Conservation (phyloP, 2,329 filamentous ascomycete species). For the Gnomoniopsis sp. region DNA sequence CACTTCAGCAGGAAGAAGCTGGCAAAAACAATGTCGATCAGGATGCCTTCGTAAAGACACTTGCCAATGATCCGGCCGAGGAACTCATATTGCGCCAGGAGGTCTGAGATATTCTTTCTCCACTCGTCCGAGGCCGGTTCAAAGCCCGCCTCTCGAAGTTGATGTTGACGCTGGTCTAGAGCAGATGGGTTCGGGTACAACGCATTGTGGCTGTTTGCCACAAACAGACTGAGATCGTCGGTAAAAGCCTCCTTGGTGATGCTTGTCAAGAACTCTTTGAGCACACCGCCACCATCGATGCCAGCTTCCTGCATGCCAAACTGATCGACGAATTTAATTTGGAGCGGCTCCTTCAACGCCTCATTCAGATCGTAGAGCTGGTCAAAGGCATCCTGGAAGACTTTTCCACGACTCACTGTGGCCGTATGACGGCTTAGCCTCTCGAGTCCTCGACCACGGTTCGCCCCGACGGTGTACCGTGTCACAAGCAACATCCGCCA, state of each 20-base stretch:
- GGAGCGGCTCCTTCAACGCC: slow-evolving; percentile 87
- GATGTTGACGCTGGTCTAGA: slow-evolving; percentile 64
- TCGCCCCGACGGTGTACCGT: slow-evolving; percentile 28
- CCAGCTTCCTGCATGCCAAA: slow-evolving; percentile 86
- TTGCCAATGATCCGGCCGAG: slow-evolving; percentile 91
- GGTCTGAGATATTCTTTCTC: slow-evolving; percentile 52
- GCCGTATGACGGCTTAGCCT: slow-evolving; percentile 65
- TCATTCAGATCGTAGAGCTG: slow-evolving; percentile 81
- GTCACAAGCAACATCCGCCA: slow-evolving; percentile 64
- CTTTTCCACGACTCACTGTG: slow-evolving; percentile 70
- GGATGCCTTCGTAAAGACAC: slow-evolving; percentile 93
- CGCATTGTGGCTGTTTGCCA: slow-evolving; percentile 79
- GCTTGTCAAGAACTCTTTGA: slow-evolving; percentile 92
- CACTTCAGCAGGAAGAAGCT: slow-evolving; percentile 96
- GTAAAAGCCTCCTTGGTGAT: slow-evolving; percentile 83
- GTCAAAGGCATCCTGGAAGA: slow-evolving; percentile 83
- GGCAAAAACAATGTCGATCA: slow-evolving; percentile 89
- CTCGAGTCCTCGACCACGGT: slow-evolving; percentile 26
- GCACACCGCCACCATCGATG: slow-evolving; percentile 95
- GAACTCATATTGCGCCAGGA: slow-evolving; percentile 82
- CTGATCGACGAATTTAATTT: slow-evolving; percentile 92
- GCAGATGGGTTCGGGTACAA: slow-evolving; percentile 84
- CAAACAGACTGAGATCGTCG: slow-evolving; percentile 63
- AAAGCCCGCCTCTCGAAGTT: slow-evolving; percentile 49
- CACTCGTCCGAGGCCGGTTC: slow-evolving; percentile 53